Evolutionary conservation across 1,139 yeast genomes (phyloP), one percentile per base, ranked within the genome.

Genomic region (Martiniozyma asiatica): DNA sequence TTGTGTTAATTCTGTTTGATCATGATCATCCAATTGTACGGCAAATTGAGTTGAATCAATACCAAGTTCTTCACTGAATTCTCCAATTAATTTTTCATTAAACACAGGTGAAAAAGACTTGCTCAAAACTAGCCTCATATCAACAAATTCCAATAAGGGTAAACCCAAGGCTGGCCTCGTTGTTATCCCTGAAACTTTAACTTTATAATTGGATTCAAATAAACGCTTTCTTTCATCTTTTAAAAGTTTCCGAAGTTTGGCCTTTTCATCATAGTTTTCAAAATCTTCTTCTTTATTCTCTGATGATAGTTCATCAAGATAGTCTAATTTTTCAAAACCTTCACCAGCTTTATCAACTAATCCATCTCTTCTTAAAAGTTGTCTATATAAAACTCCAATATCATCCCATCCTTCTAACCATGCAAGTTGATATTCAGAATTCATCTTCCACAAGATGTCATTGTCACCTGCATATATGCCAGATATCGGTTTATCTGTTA

Each of bases 361-460:
- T 5, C 42, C 42, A 13, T 39, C 38, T 14, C 42, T 33, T 20
- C 29, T 34, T 28, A 39, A 32, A 14, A 48, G 28, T 25, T 50
- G 55, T 10, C 55, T 33, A 30, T 47, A 49, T 8, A 49, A 35
- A 4, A 43, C 35, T 1, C 48, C 55, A 20, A 48, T 37, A 18
- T 45, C 54, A 38, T 70, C 75, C 94, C 94, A 84, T 0, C 94
- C 95, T 4, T 73, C 63, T 34, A 70, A 59, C 63, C 78, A 71
- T 3, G 92, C 81, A 12, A 74, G 44, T 46, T 84, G 95, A 44
- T 73, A 73, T 37, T 79, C 80, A 35, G 68, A 56, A 29, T 65
- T 68, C 36, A 71, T 49, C n/a, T 66, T 56, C 31, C 42, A 38
- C 16, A 47, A 37, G 31, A 62, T 52, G 14, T 50, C 54, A 20